These are phyloP conservation scores for Lodderomyces parapsilosis DNA, from an alignment of 1,139 yeast genomes.

Conservation along the genomic window DNA sequence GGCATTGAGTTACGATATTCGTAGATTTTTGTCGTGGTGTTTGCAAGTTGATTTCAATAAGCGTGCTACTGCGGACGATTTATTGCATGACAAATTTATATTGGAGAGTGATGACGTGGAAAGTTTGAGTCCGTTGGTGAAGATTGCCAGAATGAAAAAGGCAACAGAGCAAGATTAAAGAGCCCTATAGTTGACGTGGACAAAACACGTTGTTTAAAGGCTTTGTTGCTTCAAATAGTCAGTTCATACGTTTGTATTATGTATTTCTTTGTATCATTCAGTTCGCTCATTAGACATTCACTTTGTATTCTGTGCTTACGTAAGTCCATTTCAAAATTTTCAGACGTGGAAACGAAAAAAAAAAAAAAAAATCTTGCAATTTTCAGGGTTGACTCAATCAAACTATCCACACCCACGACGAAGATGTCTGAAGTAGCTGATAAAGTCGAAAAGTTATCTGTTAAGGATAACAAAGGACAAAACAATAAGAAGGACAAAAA, in stretches of 20 bases:
- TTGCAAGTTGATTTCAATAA: conserved; percentile 81
- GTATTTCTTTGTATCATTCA: neutral
- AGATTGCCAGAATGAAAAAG: conserved; percentile 18
- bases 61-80: conserved; percentile 78
- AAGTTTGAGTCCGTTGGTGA: conserved; percentile 85
- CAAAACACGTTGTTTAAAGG: too few species aligned
- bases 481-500: conserved; percentile 3
- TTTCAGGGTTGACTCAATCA: neutral
- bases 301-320: neutral
- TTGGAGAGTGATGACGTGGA: conserved; percentile 67
- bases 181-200: too few species aligned
- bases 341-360: neutral
- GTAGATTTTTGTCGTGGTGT: conserved; percentile 72
- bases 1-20: conserved; percentile 63
- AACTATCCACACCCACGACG: neutral
- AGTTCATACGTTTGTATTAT: conserved; percentile 2
- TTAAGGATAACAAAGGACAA: conserved; percentile 5
- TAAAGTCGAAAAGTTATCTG: conserved; percentile 7
- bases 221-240: neutral
- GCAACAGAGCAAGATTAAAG: neutral
- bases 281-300: neutral
- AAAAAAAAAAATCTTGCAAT: conserved; percentile 1
- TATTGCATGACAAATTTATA: conserved; percentile 72
- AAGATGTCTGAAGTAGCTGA: conserved; percentile 9
- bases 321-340: neutral